These are phyloP conservation scores for Trametes gibbosa DNA, from an alignment of 768 basidiomycete species.

Conservation along the genomic window DNA sequence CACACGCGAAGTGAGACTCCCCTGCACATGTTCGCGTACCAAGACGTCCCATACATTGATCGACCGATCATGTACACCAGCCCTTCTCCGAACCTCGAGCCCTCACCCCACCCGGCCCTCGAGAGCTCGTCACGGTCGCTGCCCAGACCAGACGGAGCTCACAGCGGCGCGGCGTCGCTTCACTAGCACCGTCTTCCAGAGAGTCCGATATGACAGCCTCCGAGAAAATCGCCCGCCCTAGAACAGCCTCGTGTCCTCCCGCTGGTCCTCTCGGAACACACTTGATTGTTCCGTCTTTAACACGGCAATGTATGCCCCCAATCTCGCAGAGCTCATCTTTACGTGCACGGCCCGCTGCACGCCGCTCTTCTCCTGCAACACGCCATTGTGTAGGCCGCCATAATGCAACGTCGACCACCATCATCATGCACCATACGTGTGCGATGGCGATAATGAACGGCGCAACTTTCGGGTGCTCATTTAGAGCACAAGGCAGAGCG, in stretches of 20 bases:
- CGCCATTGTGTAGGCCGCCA: too few species aligned
- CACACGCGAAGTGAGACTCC: neutral
- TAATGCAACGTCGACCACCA: too few species aligned
- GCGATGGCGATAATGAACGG: neutral
- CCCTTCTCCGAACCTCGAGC: too few species aligned
- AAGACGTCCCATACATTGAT: neutral
- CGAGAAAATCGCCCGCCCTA: constrained; percentile 1
- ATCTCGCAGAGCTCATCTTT: neutral
- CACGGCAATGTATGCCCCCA: neutral
- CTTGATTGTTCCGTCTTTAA: neutral
- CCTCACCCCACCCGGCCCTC: neutral
- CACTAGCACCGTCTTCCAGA: neutral
- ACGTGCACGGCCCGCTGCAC: neutral
- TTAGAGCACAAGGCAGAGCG: neutral
- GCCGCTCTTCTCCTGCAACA: neutral
- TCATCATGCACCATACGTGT: too few species aligned
- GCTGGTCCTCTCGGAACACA: neutral
- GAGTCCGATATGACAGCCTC: neutral
- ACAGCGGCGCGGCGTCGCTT: neutral
- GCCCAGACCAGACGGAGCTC: neutral
- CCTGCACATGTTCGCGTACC: neutral
- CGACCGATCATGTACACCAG: neutral
- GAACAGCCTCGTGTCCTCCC: constrained; percentile 1
- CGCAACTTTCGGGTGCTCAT: neutral
- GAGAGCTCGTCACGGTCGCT: too few species aligned